These are phyloP conservation scores for Neofusicoccum kwambonambiense DNA, from an alignment of 2,329 filamentous ascomycete genomes.

Conservation along the genomic window DNA sequence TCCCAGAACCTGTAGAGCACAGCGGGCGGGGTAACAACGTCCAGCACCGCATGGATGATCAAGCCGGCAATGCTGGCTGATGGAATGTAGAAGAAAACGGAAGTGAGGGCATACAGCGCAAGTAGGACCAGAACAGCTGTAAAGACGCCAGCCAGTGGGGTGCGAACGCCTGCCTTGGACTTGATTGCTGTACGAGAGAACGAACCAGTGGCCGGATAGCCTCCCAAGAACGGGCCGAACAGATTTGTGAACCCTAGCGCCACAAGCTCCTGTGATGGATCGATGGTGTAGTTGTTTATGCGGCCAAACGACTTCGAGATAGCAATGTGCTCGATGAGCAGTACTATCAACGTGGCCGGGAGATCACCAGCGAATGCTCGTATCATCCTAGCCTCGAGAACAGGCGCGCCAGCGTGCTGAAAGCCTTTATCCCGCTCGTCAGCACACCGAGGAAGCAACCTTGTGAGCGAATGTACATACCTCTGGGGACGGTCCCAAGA, in stretches of 20 bases:
- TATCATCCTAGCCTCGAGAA: conserved; percentile 51
- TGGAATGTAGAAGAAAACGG: conserved; percentile 66
- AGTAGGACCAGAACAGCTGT: conserved; percentile 62
- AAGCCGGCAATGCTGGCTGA: conserved; percentile 64
- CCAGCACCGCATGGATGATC: conserved; percentile 65
- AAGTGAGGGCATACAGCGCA: conserved; percentile 61
- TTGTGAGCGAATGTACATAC: not conserved
- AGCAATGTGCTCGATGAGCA: conserved; percentile 62
- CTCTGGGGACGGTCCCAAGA: conserved; percentile 51
- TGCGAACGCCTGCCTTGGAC: conserved; percentile 62
- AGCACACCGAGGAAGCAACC: too few species aligned
- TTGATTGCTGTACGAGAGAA: conserved; percentile 69
- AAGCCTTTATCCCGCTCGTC: conserved; percentile 48
- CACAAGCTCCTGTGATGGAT: conserved; percentile 64
- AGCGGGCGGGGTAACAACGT: conserved; percentile 58
- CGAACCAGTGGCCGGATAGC: conserved; percentile 64
- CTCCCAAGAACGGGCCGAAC: conserved; percentile 63
- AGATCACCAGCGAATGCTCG: conserved; percentile 54
- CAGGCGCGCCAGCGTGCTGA: conserved; percentile 46
- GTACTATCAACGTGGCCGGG: conserved; percentile 62
- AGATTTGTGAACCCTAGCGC: conserved; percentile 64
- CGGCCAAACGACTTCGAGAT: conserved; percentile 64
- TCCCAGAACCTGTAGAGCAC: conserved; percentile 65
- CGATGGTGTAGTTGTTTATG: conserved; percentile 61
- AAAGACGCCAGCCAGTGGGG: conserved; percentile 60